Base-by-base conservation (phyloP, 192 early-diverging fungal genomes). In the Endogone sp. region DNA sequence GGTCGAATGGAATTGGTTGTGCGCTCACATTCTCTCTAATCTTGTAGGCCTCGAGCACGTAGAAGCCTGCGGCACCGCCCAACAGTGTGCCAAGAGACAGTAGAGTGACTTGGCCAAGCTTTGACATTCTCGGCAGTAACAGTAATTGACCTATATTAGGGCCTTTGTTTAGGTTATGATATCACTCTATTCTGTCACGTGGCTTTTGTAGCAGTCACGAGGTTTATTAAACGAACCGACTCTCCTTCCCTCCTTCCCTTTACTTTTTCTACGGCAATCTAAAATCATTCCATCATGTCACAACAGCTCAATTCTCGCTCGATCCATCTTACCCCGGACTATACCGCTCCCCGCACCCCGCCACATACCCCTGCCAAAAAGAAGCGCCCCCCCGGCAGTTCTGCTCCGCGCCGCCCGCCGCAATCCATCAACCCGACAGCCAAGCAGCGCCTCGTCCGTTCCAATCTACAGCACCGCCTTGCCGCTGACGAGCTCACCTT, bases 41-140 rank as follows among this genome's bases (percentile, higher is more conserved):
- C 66, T 78, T 78, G 58, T 78, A 78, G 56, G 57, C 64, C 65
- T 78, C 76, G 25, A 78, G 56, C 26, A 64, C 31, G 27, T 74
- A 78, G n/a, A 78, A 78, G 4, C 76, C 76, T 66, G 61, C 76
- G 29, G 70, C 76, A 32, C 72, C 76, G 23, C 76, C 76, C 32
- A 69, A 66, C 44, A 78, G 58, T 3, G 76, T 72, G 16, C 76
- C 76, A 20, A 78, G 37, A 1, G 72, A 74, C n/a, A 78, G 68
- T 20, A 72, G 69, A 44, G 74, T 64, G 22, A 63, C 72, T 55
- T 78, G 60, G 29, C 37, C 37, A 29, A 74, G 63, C 54, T 59
- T 70, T 10, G 67, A 28, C 76, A 78, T 78, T 49, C 37, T 49
- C 9, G 16, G 37, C 9, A n/a, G n/a, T n/a, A n/a, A n/a, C n/a